Conservation (phyloP, 2,329 filamentous ascomycete genomes). For the Microcera coccophila region DNA sequence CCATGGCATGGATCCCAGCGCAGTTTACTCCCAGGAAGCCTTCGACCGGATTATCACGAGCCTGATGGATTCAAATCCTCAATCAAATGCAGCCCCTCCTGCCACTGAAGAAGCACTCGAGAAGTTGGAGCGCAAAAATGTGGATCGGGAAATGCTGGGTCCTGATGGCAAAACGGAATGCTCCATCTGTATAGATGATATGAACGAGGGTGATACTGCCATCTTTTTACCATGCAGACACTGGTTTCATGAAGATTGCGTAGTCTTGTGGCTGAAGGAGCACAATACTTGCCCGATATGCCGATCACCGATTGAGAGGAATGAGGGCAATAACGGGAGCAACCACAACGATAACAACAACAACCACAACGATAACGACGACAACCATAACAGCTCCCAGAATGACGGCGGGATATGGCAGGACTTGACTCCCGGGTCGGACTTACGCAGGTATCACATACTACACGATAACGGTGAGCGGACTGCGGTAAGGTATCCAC, state of each 20-base stretch:
- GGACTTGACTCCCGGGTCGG: neutral
- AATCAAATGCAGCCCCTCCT: slow-evolving; percentile 75
- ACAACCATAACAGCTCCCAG: slow-evolving; percentile 8
- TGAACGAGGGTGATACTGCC: slow-evolving; percentile 68
- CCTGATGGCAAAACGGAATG: slow-evolving; percentile 72
- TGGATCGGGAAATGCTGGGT: slow-evolving; percentile 66
- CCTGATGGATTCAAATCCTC: slow-evolving; percentile 79
- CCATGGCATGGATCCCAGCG: slow-evolving; percentile 65
- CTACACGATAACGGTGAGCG: slow-evolving; percentile 6
- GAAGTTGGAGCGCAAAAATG: slow-evolving; percentile 64
- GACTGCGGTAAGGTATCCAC: slow-evolving; percentile 3
- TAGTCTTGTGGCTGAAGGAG: slow-evolving; percentile 77
- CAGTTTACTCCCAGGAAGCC: slow-evolving; percentile 85
- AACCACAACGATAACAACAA: slow-evolving; percentile 14
- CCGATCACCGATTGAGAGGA: slow-evolving; percentile 53
- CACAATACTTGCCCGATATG: slow-evolving; percentile 92
- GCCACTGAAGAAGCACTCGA: slow-evolving; percentile 72
- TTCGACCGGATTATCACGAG: slow-evolving; percentile 83
- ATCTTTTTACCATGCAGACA: slow-evolving; percentile 81
- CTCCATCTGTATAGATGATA: slow-evolving; percentile 90
- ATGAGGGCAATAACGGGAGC: slow-evolving; percentile 17
- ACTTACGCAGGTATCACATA: too few relatives aligned
- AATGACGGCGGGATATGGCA: slow-evolving; percentile 12
- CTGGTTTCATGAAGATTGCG: slow-evolving; percentile 86
- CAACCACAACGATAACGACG: slow-evolving; percentile 5